Evolutionary conservation across 2,329 filamentous ascomycete genomes (phyloP).

Genomic region (Xylariales sp.): DNA sequence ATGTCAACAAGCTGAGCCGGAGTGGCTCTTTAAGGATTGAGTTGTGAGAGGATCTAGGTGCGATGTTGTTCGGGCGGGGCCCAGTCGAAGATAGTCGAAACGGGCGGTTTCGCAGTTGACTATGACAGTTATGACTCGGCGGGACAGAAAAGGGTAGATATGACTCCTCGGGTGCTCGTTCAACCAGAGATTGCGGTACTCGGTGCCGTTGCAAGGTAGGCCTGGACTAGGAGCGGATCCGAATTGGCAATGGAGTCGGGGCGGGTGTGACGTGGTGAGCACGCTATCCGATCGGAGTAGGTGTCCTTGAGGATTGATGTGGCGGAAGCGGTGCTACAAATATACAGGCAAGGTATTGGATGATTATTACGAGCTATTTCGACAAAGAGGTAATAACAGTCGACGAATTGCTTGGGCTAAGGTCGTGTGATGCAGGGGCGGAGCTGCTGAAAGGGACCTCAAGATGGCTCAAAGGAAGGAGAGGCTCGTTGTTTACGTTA

Average conservation of each 20-base stretch:
- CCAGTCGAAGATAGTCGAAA: constrained; percentile 47
- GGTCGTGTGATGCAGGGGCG: constrained; percentile 44
- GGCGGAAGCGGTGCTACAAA: constrained; percentile 39
- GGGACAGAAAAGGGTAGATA: constrained; percentile 59
- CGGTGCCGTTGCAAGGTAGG: constrained; percentile 42
- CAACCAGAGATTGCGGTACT: constrained; percentile 40
- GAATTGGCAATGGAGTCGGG: constrained; percentile 46
- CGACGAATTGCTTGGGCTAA: constrained; percentile 38
- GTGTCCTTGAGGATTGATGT: constrained; percentile 31
- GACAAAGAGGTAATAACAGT: constrained; percentile 44
- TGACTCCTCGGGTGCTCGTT: constrained; percentile 57
- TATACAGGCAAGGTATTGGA: constrained; percentile 36
- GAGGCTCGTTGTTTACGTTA: constrained; percentile 36
- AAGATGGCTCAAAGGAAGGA: constrained; percentile 47
- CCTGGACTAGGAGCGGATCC: constrained; percentile 47
- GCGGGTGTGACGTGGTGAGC: constrained; percentile 51
- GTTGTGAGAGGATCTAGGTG: constrained; percentile 26
- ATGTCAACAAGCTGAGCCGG: constrained; percentile 37
- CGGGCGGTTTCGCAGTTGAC: constrained; percentile 44
- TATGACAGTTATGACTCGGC: constrained; percentile 49
- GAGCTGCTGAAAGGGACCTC: constrained; percentile 45
- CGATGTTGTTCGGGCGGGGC: constrained; percentile 17
- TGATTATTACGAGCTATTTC: constrained; percentile 42
- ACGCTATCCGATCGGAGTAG: constrained; percentile 42
- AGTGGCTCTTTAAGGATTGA: constrained; percentile 37